phyloP scores from a whole-genome alignment of 352 stramenopile species.

The Hyaloperonospora arabidopsidis region DNA sequence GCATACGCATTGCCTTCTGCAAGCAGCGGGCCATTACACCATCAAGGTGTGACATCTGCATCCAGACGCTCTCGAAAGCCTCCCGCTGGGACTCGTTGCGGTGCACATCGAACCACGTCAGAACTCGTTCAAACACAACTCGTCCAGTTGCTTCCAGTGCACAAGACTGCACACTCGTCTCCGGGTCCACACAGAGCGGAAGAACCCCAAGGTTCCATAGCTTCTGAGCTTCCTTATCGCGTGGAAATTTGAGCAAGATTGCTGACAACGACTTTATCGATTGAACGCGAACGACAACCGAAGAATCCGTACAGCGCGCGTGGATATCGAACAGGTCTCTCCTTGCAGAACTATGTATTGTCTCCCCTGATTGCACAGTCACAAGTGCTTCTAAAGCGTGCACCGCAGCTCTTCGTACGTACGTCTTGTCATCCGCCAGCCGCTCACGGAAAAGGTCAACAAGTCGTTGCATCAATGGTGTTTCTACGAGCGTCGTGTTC shows the following conservation, averaged over 20 bases:
- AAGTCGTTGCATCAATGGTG: conserved; percentile 54
- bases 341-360: conserved; percentile 43
- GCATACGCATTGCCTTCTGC: conserved; percentile 61
- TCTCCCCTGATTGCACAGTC: conserved; percentile 35
- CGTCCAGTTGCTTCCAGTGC: conserved; percentile 49
- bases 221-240: conserved; percentile 60
- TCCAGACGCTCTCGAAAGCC: conserved; percentile 43
- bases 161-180: conserved; percentile 63
- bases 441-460: conserved; percentile 68
- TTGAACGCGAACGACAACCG: conserved; percentile 71
- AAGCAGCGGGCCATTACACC: conserved; percentile 68
- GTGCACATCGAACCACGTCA: conserved; percentile 44
- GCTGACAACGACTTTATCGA: conserved; percentile 73
- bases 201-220: conserved; percentile 82
- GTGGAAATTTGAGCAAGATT: conserved; percentile 64
- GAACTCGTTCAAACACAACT: conserved; percentile 62
- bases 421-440: conserved; percentile 76
- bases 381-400: conserved; percentile 72
- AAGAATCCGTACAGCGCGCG: conserved; percentile 61
- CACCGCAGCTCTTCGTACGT: conserved; percentile 68
- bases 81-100: conserved; percentile 27
- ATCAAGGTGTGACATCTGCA: conserved; percentile 61
- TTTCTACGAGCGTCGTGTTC: conserved; percentile 38
- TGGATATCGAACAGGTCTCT: conserved; percentile 77
- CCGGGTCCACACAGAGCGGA: conserved; percentile 71